Percentiles rank a stretch among this genome's conserved stretches.
Evolutionary conservation across 129 eudicot genomes (phyloP).

Genomic region (Mikania micrantha): DNA sequence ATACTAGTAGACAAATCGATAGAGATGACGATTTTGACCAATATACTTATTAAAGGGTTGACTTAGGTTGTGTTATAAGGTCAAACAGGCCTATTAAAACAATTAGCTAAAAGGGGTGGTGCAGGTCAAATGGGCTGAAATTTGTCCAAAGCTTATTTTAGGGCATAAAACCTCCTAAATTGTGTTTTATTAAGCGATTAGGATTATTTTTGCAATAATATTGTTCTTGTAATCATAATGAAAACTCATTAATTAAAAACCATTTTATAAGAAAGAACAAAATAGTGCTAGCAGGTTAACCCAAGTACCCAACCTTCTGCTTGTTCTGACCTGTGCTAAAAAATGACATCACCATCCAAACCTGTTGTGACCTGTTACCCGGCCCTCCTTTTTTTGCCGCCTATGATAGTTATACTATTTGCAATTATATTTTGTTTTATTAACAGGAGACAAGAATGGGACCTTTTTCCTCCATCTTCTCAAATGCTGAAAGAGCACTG

Average conservation of each 20-base stretch:
- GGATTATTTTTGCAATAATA: neutral
- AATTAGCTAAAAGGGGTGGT: neutral
- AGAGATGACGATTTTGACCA: neutral
- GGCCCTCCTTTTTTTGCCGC: neutral
- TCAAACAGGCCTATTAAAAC: neutral
- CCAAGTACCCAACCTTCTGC: neutral
- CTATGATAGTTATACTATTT: neutral
- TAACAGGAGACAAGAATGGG: neutral
- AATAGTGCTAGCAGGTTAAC: neutral
- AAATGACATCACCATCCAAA: neutral
- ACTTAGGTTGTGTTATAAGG: neutral
- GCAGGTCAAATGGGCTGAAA: neutral
- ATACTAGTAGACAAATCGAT: neutral
- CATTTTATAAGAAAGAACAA: neutral
- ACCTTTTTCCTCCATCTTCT: constrained; percentile 99
- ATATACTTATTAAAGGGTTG: neutral
- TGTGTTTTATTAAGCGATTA: neutral
- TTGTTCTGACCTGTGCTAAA: neutral
- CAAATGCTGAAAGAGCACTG: constrained; percentile 96
- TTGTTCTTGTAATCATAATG: neutral
- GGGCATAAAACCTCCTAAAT: neutral
- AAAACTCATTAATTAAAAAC: neutral
- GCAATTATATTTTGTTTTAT: neutral
- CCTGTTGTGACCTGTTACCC: neutral
- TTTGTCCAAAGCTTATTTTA: neutral